Evolutionary conservation across 306 rosid genomes (phyloP), one percentile per base, ranked within the genome.

Genomic region (Inga leiocalycina): DNA sequence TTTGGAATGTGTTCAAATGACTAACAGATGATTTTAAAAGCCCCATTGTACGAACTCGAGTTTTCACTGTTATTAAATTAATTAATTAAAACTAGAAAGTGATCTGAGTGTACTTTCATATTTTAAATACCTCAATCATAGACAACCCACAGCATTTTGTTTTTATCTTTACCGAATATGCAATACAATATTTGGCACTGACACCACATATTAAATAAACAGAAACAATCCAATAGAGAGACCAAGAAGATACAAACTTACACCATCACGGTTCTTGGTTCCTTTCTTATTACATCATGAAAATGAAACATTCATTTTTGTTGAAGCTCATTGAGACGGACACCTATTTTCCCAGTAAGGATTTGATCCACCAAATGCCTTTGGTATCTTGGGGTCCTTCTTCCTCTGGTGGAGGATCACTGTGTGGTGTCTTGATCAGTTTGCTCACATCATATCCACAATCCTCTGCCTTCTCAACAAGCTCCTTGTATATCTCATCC

Each of bases 401-500:
- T 14, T 81, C 89, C 54, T 87, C 88, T 2, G 98, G 94, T 22
- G 97, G 97, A 87, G 89, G 32, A 22, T 87, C 90, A 73, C 77
- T 88, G 73, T 96, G 99, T 57, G 90, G 93, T 39, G 99, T 96
- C 89, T 87, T 96, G 88, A 83, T 91, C 43, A 96, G 93, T 68
- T 90, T 94, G 97, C 90, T 91, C 76, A 91, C 92, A 79, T 96
- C 99, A 86, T 93, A 96, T 0, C 93, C 99, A 68, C 78, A 87
- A 0, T 86, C 89, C 84, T 3, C 81, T 7, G 97, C 99, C 37
- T 15, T 92, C 84, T 90, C 11, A 61, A 94, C 85, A 72, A 96
- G 97, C 80, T 71, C 46, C 44, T 91, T 88, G 82, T 87, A 92
- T 49, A 57, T 89, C 62, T 87, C 95, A 0, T 96, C 97, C 75